These are phyloP conservation scores for Tolypocladium endophyticum DNA, from an alignment of 2,329 filamentous ascomycete genomes.

Conservation along the genomic window DNA sequence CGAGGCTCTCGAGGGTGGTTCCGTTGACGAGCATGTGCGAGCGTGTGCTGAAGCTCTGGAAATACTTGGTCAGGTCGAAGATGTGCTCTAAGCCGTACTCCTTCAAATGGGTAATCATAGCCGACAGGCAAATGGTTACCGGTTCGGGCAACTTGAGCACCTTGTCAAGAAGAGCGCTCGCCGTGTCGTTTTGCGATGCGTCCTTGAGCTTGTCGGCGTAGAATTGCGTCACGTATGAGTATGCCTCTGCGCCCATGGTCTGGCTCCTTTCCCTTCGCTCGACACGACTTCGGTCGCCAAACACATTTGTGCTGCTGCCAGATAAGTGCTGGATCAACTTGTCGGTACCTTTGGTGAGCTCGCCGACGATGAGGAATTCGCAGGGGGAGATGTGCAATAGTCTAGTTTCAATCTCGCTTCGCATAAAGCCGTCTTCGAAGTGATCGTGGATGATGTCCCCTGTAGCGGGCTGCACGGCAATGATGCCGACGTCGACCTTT, in stretches of 20 bases:
- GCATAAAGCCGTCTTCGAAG: constrained; percentile 97
- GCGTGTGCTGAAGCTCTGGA: constrained; percentile 85
- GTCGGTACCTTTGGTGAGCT: constrained; percentile 81
- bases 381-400: constrained; percentile 90
- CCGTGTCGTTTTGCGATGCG: constrained; percentile 40
- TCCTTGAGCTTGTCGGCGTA: constrained; percentile 78
- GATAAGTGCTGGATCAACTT: constrained; percentile 87
- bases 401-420: constrained; percentile 91
- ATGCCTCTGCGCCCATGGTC: constrained; percentile 73
- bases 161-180: constrained; percentile 66
- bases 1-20: constrained; percentile 85
- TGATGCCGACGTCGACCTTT: constrained; percentile 80
- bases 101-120: constrained; percentile 87
- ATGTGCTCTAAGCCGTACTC: constrained; percentile 94
- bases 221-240: constrained; percentile 84
- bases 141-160: constrained; percentile 76
- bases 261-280: constrained; percentile 68
- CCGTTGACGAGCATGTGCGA: constrained; percentile 95
- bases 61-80: constrained; percentile 93
- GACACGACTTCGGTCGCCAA: constrained; percentile 80
- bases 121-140: constrained; percentile 84
- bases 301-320: constrained; percentile 80
- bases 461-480: constrained; percentile 91
- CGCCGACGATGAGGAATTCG: constrained; percentile 87
- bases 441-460: constrained; percentile 93